phyloP scores from a whole-genome alignment of 257 asterid genomes.

The Anisodus acutangulus region DNA sequence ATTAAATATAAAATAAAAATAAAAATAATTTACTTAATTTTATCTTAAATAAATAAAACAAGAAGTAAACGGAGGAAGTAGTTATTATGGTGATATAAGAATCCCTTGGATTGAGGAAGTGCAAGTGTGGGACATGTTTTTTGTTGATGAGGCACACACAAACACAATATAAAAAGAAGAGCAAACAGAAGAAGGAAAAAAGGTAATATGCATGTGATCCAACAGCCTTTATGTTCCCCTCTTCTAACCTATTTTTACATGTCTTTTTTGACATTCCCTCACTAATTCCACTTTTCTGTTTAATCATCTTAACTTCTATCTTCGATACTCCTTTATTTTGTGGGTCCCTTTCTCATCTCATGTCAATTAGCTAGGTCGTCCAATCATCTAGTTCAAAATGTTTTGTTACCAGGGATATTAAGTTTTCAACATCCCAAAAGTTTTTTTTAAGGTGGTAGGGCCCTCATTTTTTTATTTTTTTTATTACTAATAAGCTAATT shows the following conservation, averaged over 20 bases:
- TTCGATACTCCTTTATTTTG: conserved; percentile 16
- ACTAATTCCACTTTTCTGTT: conserved; percentile 44
- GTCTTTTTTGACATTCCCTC: conserved; percentile 50
- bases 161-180: conserved; percentile 65
- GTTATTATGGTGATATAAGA: conserved; percentile 37
- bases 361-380: background rate
- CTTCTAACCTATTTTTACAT: conserved; percentile 45
- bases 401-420: background rate
- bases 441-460: no score
- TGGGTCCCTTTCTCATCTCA: conserved; percentile 35
- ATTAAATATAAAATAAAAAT: no score
- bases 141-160: no score
- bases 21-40: no score
- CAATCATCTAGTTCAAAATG: conserved; percentile 14
- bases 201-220: conserved; percentile 92
- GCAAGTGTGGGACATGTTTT: conserved; percentile 51
- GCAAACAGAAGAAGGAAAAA: conserved; percentile 50
- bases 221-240: conserved; percentile 97
- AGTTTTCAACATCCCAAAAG: no score
- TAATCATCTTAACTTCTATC: conserved; percentile 37
- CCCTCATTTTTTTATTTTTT: no score
- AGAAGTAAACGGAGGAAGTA: no score
- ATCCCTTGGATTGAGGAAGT: conserved; percentile 79
- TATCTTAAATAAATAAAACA: no score
- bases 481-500: no score